A percentile compares a stretch with the other conserved stretches of the same genome.
Conservation (phyloP, 2,329 filamentous ascomycete genomes). For the Fusarium sp. region DNA sequence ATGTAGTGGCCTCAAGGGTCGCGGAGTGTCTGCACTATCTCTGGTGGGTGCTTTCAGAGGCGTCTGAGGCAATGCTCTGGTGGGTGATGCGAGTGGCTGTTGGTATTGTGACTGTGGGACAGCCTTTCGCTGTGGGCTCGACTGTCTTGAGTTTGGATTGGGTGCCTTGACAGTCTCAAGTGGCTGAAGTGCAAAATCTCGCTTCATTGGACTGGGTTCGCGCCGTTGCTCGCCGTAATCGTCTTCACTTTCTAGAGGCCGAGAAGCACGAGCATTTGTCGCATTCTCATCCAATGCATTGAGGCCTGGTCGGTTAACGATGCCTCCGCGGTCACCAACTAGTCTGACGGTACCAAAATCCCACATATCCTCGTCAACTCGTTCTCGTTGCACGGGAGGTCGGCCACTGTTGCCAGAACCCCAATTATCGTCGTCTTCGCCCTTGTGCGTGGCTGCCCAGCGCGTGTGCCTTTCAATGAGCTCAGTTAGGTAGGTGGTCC, state of each 20-base stretch:
- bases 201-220: conserved; percentile 66
- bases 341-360: conserved; percentile 97
- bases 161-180: conserved; percentile 69
- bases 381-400: conserved; percentile 65
- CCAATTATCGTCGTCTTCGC: conserved; percentile 71
- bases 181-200: conserved; percentile 59
- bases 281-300: conserved; percentile 83
- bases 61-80: conserved; percentile 68
- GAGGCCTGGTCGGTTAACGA: conserved; percentile 67
- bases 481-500: conserved; percentile 96
- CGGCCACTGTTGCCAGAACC: conserved; percentile 67
- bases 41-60: conserved; percentile 49
- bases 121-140: conserved; percentile 71
- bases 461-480: conserved; percentile 90
- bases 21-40: conserved; percentile 61
- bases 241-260: conserved; percentile 61
- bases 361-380: conserved; percentile 88
- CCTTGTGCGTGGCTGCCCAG: conserved; percentile 85
- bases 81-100: conserved; percentile 59
- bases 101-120: conserved; percentile 51
- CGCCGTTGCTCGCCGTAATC: conserved; percentile 66
- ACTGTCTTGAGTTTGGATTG: conserved; percentile 63
- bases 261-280: conserved; percentile 77
- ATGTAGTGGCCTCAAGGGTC: conserved; percentile 61
- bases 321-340: conserved; percentile 73